Base-by-base conservation (phyloP, 139 green algal species). In the Limnomonas spitsbergensis region DNA sequence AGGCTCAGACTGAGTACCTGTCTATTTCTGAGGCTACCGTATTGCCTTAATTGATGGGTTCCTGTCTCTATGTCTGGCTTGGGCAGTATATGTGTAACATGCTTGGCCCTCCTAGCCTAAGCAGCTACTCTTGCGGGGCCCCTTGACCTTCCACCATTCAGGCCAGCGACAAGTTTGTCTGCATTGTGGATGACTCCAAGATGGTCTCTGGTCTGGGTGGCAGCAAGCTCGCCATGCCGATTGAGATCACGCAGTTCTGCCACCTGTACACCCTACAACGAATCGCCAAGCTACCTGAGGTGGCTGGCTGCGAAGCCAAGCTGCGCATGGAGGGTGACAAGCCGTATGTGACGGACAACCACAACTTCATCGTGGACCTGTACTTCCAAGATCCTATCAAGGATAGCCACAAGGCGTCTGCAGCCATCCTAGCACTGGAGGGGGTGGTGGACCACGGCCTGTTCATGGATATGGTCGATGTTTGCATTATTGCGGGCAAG, bases 171-270 rank as follows among this genome's bases (percentile, higher is more conserved):
- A 70, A 70, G 84, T 99, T 99, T 86, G 91, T 99, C 34, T 98
- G 97, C 88, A 99, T 99, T 70, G 96, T 99, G 6, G 96, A 99
- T 77, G 96, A 99, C 70, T 94, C 93, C 69, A 99, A 99, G 91
- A 83, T 97, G 81, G 92, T 98, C 37, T 36, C 79, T 0, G 93
- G 92, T 14, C 87, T 98, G 66, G 94, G 94, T 6, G 94, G 94
- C 81, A 92, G 84, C 89, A 94, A 96, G 88, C 83, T 95, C 77
- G 94, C 96, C 14, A 98, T 99, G 93, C 96, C 96, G 20, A 92
- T 99, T 29, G 96, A 99, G 86, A 96, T 99, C 76, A 92, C 97
- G 40, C 96, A 99, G 89, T 99, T 99, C 86, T 99, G 96, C 92
- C 93, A 94, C 84, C 83, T 90, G 69, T 97, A 96, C 87, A 97